Evolutionary conservation across 2,329 filamentous ascomycete genomes (phyloP).

Genomic region (Diaporthe aspalathi): DNA sequence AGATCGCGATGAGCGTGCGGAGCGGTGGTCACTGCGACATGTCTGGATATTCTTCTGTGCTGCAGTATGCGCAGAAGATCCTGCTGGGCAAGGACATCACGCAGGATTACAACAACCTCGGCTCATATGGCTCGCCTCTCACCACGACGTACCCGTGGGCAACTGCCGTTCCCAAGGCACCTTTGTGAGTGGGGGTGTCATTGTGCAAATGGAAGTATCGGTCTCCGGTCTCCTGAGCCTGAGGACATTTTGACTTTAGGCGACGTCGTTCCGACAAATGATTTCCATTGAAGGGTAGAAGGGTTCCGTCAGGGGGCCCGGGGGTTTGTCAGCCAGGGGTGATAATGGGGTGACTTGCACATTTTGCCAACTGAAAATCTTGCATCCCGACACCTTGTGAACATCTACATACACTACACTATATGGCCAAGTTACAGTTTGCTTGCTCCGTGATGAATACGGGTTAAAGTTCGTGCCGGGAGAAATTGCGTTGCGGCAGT

Average conservation of each 20-base stretch:
- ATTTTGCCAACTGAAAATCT: neutral
- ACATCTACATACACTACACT: too few relatives aligned
- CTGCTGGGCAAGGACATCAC: constrained; percentile 58
- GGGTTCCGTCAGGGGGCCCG: constrained; percentile 4
- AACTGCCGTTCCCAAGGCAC: constrained; percentile 48
- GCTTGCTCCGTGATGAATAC: neutral
- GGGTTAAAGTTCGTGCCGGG: neutral
- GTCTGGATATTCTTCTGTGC: constrained; percentile 60
- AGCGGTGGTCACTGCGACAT: constrained; percentile 61
- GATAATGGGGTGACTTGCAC: neutral
- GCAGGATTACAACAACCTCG: constrained; percentile 58
- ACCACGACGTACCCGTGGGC: constrained; percentile 60
- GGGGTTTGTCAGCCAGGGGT: constrained; percentile 6
- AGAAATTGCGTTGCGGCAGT: neutral
- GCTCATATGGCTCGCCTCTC: constrained; percentile 57
- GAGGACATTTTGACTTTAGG: constrained; percentile 4
- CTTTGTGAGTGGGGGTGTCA: neutral
- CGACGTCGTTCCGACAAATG: neutral
- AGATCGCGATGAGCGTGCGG: constrained; percentile 60
- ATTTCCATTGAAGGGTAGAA: neutral
- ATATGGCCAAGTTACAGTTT: neutral
- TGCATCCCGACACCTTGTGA: neutral
- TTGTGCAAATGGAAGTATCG: constrained; percentile 32
- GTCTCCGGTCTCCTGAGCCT: neutral
- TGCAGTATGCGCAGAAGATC: constrained; percentile 61